Base-by-base conservation (phyloP, 1,284 basidiomycete genomes). In the Trametes pubescens region DNA sequence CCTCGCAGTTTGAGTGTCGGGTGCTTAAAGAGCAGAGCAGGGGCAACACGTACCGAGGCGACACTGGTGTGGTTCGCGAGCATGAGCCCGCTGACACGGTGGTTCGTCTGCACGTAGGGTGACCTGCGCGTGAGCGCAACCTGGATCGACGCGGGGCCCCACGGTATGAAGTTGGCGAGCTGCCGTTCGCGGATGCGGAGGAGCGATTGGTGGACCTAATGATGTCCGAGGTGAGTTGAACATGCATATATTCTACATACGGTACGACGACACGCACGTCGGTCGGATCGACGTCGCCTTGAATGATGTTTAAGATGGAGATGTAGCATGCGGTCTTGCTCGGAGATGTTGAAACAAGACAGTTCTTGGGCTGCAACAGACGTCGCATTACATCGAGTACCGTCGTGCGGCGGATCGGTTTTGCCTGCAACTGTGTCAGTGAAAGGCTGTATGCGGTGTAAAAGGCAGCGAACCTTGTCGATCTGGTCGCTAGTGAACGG, bases 341-440 rank as follows among this genome's bases (percentile, higher is more conserved):
- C 2, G 94, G 91, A 26, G 88, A 89, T 5, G 96, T 98, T n/a
- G 93, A 95, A 2, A 99, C 97, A 90, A 99, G 95, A 51, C 98
- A 91, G 78, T 99, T 99, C 82, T 99, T 99, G 26, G 98, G 97
- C 75, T 99, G 98, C 11, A 99, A 82, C 1, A 99, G 82, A 24
- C 98, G 91, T 14, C 98, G 92, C 98, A 99, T 99, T 57, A 99
- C 98, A 77, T 99, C 98, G 10, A 99, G 85, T 0, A 99, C 95
- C 0, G 96, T 98, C 48, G 96, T 98, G 70, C 96, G 88, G 18
- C 96, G 89, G 49, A 96, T 95, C 2, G 78, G 74, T 68, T 79
- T 80, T 7, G 78, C 78, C 79, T 80, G 65, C 29, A 40, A 24
- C 21, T 18, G 38, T 13, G 21, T 64, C 44, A 58, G 55, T 22